Percentiles rank a stretch among this genome's conserved stretches.
Conservation (phyloP, 78 protist genomes). For the Corallochytrium limacisporum region DNA sequence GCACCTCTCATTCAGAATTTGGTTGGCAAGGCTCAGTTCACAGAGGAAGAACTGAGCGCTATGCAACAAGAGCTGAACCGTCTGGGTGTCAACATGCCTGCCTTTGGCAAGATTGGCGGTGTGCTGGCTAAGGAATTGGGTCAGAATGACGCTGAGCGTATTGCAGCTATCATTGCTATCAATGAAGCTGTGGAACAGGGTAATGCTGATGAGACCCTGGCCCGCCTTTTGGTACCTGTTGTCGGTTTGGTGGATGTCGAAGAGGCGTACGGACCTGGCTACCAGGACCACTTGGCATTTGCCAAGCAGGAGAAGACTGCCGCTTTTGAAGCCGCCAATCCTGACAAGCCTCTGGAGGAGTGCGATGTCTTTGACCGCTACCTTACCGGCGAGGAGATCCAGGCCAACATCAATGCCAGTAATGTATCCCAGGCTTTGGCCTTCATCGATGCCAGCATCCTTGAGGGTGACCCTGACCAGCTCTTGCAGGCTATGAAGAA, state of each 20-base stretch:
- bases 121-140: conserved; percentile 5
- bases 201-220: neutral
- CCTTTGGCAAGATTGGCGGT: conserved; percentile 17
- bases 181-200: conserved; percentile 1
- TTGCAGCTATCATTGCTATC: conserved; percentile 11
- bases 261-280: neutral
- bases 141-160: conserved; percentile 5
- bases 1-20: conserved; percentile 8
- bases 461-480: no score
- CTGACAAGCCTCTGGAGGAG: neutral
- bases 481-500: no score
- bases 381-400: conserved; percentile 15
- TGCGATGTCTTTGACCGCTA: conserved; percentile 1
- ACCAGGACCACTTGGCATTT: neutral
- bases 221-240: neutral
- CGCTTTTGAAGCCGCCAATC: no score
- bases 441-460: no score
- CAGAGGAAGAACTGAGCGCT: conserved; percentile 20
- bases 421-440: no score
- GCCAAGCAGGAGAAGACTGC: neutral
- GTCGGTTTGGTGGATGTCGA: neutral
- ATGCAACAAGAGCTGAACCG: neutral
- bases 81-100: conserved; percentile 17
- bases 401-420: neutral
- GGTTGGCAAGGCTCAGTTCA: conserved; percentile 15